These are phyloP conservation scores for Exserohilum turcica DNA, from an alignment of 2,329 filamentous ascomycete genomes.

Conservation along the genomic window DNA sequence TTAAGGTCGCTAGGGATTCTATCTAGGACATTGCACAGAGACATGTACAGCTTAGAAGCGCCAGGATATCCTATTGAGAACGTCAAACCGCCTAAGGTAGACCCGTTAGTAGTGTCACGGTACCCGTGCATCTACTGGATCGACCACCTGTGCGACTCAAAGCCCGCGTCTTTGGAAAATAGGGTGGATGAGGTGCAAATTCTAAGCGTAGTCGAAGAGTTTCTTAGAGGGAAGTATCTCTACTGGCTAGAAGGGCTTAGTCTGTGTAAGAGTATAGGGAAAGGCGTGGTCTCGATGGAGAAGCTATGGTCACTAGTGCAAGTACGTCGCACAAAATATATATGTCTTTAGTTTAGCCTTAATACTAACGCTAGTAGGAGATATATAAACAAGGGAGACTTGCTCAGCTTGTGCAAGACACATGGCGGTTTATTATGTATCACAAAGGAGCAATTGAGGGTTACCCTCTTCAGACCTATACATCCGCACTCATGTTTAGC, in stretches of 20 bases:
- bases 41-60: too few species aligned
- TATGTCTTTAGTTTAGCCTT: not conserved
- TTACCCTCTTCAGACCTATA: slow-evolving; percentile 11
- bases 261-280: slow-evolving; percentile 16
- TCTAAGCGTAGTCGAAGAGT: too few species aligned
- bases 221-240: not conserved
- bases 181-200: too few species aligned
- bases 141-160: too few species aligned
- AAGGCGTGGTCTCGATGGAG: slow-evolving; percentile 19
- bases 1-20: not conserved
- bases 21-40: not conserved
- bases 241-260: slow-evolving; percentile 22
- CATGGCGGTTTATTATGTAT: slow-evolving; percentile 24
- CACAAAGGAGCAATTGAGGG: slow-evolving; percentile 19
- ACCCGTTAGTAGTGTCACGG: too few species aligned
- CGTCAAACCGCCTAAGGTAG: too few species aligned
- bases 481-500: slow-evolving; percentile 3
- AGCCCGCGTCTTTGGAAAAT: too few species aligned
- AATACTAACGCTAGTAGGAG: not conserved
- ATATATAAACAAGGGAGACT: not conserved
- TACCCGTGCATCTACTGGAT: too few species aligned
- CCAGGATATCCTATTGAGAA: too few species aligned
- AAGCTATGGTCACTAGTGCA: not conserved
- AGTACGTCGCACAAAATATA: not conserved
- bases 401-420: slow-evolving; percentile 14